Conservation (phyloP, 177 flowering plant species). For the Vitis hybrid region DNA sequence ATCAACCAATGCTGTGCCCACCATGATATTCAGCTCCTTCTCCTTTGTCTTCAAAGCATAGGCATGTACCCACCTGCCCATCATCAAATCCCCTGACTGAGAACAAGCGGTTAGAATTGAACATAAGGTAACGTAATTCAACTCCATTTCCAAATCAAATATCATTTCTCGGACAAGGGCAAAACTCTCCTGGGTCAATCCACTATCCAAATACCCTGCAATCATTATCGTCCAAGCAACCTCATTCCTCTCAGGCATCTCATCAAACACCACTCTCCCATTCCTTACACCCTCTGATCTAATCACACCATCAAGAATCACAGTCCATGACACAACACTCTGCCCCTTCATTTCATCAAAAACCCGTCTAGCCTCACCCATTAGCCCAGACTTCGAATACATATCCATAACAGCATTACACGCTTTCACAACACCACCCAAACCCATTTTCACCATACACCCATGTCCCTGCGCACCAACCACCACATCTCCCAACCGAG, state of each 20-base stretch:
- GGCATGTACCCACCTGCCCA: conserved; percentile 70
- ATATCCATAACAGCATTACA: conserved; percentile 64
- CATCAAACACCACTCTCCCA: conserved; percentile 50
- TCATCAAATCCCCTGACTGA: conserved; percentile 48
- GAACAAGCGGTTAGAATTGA: conserved; percentile 60
- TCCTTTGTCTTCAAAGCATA: conserved; percentile 43
- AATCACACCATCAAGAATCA: conserved; percentile 43
- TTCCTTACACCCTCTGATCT: conserved; percentile 47
- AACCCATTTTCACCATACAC: conserved; percentile 44
- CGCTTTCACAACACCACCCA: conserved; percentile 29
- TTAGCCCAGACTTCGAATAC: conserved; percentile 62
- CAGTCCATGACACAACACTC: conserved; percentile 71
- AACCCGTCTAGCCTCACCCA: conserved; percentile 43
- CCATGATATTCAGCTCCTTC: conserved; percentile 38
- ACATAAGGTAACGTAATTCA: conserved; percentile 52
- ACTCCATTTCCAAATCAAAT: conserved; percentile 13
- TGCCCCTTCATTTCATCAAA: conserved; percentile 45
- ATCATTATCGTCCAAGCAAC: conserved; percentile 72
- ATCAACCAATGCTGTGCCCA: conserved; percentile 58
- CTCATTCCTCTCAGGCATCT: conserved; percentile 68
- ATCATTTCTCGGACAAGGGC: conserved; percentile 40
- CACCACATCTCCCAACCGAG: conserved; percentile 33
- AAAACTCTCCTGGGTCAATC: conserved; percentile 40
- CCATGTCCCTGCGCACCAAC: conserved; percentile 48
- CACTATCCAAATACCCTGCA: conserved; percentile 45